These are phyloP conservation scores for Candida palmyrensis DNA, from an alignment of 805 yeast species.

Conservation along the genomic window DNA sequence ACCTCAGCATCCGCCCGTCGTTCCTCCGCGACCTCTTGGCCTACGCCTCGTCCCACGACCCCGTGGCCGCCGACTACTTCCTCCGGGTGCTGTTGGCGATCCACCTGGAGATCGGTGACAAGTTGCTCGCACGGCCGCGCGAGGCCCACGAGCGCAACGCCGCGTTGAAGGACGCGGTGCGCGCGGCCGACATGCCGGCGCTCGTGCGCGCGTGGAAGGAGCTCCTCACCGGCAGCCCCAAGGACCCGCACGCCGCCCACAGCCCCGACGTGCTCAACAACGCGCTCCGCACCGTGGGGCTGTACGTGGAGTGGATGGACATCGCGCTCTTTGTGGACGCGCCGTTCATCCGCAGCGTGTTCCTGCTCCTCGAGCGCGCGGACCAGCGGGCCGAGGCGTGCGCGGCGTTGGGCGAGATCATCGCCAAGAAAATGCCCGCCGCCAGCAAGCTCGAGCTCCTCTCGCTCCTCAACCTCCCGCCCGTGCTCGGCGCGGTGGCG, in stretches of 20 bases:
- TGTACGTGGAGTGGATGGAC: conserved; percentile 91
- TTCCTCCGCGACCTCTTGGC: conserved; percentile 28
- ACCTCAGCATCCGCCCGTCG: conserved; percentile 24
- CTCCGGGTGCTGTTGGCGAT: conserved; percentile 67
- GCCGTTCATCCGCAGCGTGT: conserved; percentile 48
- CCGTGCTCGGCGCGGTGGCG: conserved; percentile 36
- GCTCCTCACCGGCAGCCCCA: conserved; percentile 29
- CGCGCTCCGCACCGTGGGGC: conserved; percentile 66
- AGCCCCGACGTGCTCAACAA: conserved; percentile 43
- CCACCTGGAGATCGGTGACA: conserved; percentile 93
- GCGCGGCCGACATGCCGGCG: conserved; percentile 67
- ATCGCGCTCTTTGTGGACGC: conserved; percentile 64
- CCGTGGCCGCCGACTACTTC: conserved; percentile 57
- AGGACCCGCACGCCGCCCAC: conserved; percentile 13
- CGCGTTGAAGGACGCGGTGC: conserved; percentile 72
- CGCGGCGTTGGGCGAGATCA: conserved; percentile 54
- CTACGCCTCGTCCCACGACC: conserved; percentile 14
- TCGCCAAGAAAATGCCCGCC: conserved; percentile 76
- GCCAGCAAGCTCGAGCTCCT: conserved; percentile 65
- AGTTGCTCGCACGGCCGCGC: conserved; percentile 67
- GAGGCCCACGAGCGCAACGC: conserved; percentile 61
- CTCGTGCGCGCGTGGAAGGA: conserved; percentile 66
- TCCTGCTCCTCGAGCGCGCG: conserved; percentile 47
- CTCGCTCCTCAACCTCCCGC: conserved; percentile 61
- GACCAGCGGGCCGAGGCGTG: conserved; percentile 56